Base-by-base conservation (phyloP, 257 asterid species). In the Striga asiatica region DNA sequence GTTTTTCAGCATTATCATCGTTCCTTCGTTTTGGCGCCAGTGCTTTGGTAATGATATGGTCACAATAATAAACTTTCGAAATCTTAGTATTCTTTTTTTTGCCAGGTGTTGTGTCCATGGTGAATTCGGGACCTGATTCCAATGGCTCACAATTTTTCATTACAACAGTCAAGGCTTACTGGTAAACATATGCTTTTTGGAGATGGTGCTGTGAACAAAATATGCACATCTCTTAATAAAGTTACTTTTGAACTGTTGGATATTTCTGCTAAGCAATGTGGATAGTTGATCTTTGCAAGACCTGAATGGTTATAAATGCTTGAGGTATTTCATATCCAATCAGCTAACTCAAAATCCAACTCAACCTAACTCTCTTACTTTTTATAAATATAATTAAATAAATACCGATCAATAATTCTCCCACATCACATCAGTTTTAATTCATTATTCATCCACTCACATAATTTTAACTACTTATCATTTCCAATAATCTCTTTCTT, bases 71-170 rank as follows among this genome's bases (percentile, higher is more conserved):
- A 52, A 19, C 42, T 13, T 54, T 59, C 27, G 20, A 31, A 19
- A 57, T 58, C 46, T 56, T 43, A 34, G n/a, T n/a, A n/a, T n/a
- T n/a, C n/a, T n/a, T n/a, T 56, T 0, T 35, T 60, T 51, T 78
- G 67, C 83, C n/a, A 88, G 97, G 97, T 58, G 57, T 77, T 35
- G 83, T 88, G 62, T 75, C 97, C 54, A 88, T 84, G 97, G 95
- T 76, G 71, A 88, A 88, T 63, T 75, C 91, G 25, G 95, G 95
- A 35, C 85, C 94, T 8, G 85, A 88, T 70, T 88, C 99, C 41
- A 92, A 88, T 24, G 99, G 97, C 19, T 92, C 94, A 2, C 99
- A 92, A 74, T 92, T 92, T 75, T 92, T 92, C 69, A 82, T 92
- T 37, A 85, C 97, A 14, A 92, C 99, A 10, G 91, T 92, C 61